A percentile compares a stretch with the other conserved stretches of the same genome.
Conservation (phyloP, 768 basidiomycete species). For the Hygrocybe punicea region DNA sequence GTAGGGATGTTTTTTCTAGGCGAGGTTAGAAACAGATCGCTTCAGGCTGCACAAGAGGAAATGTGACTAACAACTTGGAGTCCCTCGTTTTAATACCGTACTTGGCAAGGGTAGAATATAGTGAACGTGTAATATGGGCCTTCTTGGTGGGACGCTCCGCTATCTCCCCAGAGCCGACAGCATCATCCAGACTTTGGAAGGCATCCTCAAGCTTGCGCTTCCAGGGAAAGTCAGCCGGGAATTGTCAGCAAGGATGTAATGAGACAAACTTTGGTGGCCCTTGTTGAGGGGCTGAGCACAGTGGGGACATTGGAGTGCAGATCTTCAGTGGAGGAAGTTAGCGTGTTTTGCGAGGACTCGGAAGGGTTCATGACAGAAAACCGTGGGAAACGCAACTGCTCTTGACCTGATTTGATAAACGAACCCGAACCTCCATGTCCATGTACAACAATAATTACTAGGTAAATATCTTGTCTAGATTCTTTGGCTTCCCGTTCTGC, state of each 20-base stretch:
- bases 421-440: too few relatives aligned
- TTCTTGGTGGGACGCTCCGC: constrained; percentile 49
- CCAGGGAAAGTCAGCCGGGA: not conserved
- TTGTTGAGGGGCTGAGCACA: constrained; percentile 9
- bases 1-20: constrained; percentile 4
- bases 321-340: constrained; percentile 32
- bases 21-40: constrained; percentile 4
- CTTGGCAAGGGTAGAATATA: constrained; percentile 78
- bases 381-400: not conserved
- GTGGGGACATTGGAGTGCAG: constrained; percentile 20
- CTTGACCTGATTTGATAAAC: too few relatives aligned
- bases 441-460: too few relatives aligned
- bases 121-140: constrained; percentile 49
- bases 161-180: constrained; percentile 42
- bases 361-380: not conserved
- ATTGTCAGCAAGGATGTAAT: not conserved
- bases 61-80: constrained; percentile 23
- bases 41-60: not conserved
- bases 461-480: not conserved
- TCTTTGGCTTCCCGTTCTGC: constrained; percentile 23
- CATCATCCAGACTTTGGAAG: constrained; percentile 65
- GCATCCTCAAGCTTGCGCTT: constrained; percentile 84
- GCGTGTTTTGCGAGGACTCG: too few relatives aligned
- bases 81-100: constrained; percentile 64
- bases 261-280: constrained; percentile 44